A percentile compares a stretch with the other conserved stretches of the same genome.
These are phyloP conservation scores for Mycena latifolia DNA, from an alignment of 768 basidiomycete species.

Conservation along the genomic window DNA sequence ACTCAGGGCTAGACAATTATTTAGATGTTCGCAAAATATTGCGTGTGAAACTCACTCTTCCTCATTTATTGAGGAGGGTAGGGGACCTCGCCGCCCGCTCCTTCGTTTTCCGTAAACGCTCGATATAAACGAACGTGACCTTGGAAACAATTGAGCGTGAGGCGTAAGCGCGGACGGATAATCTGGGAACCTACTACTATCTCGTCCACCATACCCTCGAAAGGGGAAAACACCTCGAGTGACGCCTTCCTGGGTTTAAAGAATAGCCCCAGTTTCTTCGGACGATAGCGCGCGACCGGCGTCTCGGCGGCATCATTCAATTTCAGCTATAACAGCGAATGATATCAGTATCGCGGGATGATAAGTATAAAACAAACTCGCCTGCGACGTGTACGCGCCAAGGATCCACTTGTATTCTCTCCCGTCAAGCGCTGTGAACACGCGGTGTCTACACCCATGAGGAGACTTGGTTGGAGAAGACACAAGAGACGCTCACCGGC, in stretches of 20 bases:
- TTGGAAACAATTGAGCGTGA: neutral
- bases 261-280: conserved; percentile 24
- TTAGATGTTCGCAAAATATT: too few species aligned
- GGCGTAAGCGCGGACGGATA: too few species aligned
- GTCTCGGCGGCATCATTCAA: conserved; percentile 38
- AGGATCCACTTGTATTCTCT: conserved; percentile 50
- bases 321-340: conserved; percentile 25
- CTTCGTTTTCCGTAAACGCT: conserved; percentile 42
- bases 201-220: conserved; percentile 44
- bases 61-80: conserved; percentile 15
- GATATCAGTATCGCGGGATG: neutral
- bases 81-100: conserved; percentile 29
- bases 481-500: conserved; percentile 32
- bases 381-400: conserved; percentile 36
- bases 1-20: too few species aligned
- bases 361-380: neutral
- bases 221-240: conserved; percentile 43
- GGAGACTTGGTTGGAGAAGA: neutral
- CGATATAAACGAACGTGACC: conserved; percentile 47
- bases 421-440: conserved; percentile 49
- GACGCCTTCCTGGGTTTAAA: conserved; percentile 32
- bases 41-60: too few species aligned
- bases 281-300: conserved; percentile 35
- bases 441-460: conserved; percentile 40
- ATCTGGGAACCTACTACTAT: conserved; percentile 32